A percentile compares a stretch with the other conserved stretches of the same genome.
Conservation (phyloP, 2,329 filamentous ascomycete genomes). For the Pseudocercospora ulei region DNA sequence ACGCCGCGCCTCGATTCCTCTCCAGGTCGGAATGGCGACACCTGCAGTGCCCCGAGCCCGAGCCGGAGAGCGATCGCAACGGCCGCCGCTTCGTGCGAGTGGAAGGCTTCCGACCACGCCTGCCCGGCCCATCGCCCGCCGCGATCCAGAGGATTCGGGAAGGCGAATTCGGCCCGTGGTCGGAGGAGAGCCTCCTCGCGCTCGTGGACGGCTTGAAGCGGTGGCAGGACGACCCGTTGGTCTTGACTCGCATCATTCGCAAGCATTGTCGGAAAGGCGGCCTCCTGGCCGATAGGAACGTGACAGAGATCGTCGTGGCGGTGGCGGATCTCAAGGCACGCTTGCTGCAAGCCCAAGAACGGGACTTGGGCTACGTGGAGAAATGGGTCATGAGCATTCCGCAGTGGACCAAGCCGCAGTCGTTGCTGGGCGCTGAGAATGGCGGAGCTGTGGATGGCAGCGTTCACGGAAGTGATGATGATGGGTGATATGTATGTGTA, state of each 20-base stretch:
- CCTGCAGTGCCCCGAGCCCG: conserved; percentile 17
- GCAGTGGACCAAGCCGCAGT: conserved; percentile 18
- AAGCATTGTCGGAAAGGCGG: conserved; percentile 22
- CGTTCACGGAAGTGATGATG: background rate
- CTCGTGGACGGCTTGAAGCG: conserved; percentile 26
- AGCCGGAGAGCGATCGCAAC: conserved; percentile 34
- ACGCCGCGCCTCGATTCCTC: conserved; percentile 17
- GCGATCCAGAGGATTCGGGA: conserved; percentile 10
- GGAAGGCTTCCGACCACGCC: conserved; percentile 30
- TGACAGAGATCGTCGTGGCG: conserved; percentile 31
- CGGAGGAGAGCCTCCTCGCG: conserved; percentile 28
- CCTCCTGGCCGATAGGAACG: conserved; percentile 26
- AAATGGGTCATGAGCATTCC: conserved; percentile 28
- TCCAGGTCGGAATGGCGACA: conserved; percentile 19
- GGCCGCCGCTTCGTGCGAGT: conserved; percentile 37
- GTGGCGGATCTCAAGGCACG: conserved; percentile 24
- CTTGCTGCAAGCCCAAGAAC: conserved; percentile 10
- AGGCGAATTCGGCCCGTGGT: conserved; percentile 28
- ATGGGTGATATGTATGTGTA: no score
- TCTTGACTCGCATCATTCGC: conserved; percentile 27
- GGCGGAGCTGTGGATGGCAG: background rate
- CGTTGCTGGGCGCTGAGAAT: conserved; percentile 1
- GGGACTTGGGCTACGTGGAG: conserved; percentile 16
- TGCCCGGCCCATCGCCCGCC: conserved; percentile 27
- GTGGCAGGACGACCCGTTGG: conserved; percentile 22